Conservation (phyloP, 2,329 filamentous ascomycete species). For the Rutstroemia sydowiana region DNA sequence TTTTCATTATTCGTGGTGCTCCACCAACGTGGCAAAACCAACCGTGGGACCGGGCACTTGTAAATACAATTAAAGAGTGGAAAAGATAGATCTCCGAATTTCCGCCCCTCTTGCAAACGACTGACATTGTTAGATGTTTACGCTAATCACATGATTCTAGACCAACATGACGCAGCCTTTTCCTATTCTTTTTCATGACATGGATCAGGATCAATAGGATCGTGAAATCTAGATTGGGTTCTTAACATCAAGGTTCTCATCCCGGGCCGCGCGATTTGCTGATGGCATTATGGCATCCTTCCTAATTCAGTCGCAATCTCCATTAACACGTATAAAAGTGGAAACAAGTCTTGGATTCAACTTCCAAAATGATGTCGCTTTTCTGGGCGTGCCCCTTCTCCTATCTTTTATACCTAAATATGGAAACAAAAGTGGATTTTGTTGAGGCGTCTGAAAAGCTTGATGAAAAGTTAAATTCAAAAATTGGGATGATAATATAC, state of each 20-base stretch:
- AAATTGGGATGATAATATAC: background rate
- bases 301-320: background rate
- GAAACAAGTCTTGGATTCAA: background rate
- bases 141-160: too few species aligned
- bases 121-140: too few species aligned
- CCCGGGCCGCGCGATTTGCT: too few species aligned
- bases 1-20: too few species aligned
- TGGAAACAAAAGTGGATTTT: background rate
- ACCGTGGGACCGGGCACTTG: background rate
- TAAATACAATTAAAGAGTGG: background rate
- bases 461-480: background rate
- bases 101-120: background rate
- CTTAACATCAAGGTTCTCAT: too few species aligned
- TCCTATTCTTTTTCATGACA: too few species aligned
- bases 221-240: too few species aligned
- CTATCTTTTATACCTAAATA: background rate
- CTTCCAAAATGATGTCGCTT: background rate
- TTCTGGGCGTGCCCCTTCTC: background rate
- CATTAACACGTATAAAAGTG: slow-evolving; percentile 4
- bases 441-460: background rate
- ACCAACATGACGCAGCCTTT: too few species aligned
- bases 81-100: too few species aligned
- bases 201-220: too few species aligned
- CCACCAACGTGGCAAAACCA: too few species aligned
- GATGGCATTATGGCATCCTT: background rate